These are phyloP conservation scores for Diversispora epigaea DNA, from an alignment of 192 early-diverging fungal genomes.

Conservation along the genomic window DNA sequence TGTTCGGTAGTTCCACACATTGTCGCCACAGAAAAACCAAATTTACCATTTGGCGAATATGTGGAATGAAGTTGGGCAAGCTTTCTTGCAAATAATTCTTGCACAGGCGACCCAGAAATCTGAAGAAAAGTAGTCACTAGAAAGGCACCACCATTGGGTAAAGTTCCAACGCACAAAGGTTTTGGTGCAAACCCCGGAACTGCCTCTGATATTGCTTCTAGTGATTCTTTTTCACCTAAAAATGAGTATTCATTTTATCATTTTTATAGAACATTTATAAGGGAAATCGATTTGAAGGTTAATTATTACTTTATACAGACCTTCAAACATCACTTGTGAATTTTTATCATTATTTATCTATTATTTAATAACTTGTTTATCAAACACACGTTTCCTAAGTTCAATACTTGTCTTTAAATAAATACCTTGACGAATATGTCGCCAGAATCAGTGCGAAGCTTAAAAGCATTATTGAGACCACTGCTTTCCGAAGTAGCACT, in stretches of 20 bases:
- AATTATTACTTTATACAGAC: background rate
- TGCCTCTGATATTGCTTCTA: slow-evolving; percentile 3
- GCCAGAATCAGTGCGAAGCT: slow-evolving; percentile 15
- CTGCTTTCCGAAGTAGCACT: slow-evolving; percentile 8
- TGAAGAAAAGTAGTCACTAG: background rate
- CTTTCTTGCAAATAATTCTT: slow-evolving; percentile 17
- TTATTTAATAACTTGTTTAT: background rate
- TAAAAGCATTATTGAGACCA: slow-evolving; percentile 13
- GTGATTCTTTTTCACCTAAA: slow-evolving; percentile 19
- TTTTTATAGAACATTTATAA: background rate
- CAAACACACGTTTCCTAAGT: background rate
- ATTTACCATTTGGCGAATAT: slow-evolving; percentile 29
- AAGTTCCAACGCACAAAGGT: slow-evolving; percentile 5
- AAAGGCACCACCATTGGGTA: slow-evolving; percentile 24
- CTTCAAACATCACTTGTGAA: slow-evolving; percentile 26
- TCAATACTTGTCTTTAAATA: background rate
- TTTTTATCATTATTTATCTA: slow-evolving; percentile 5
- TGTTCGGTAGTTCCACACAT: slow-evolving; percentile 36
- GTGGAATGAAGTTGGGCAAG: slow-evolving; percentile 31
- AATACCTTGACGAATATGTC: slow-evolving; percentile 26
- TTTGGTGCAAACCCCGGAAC: slow-evolving; percentile 26
- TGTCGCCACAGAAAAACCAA: slow-evolving; percentile 32
- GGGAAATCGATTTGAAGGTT: background rate
- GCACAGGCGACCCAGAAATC: background rate
- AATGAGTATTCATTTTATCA: too few relatives aligned